Percentiles rank a stretch among this genome's conserved stretches.
Conservation (phyloP, 345 rosid species). For the Salix viminalis region DNA sequence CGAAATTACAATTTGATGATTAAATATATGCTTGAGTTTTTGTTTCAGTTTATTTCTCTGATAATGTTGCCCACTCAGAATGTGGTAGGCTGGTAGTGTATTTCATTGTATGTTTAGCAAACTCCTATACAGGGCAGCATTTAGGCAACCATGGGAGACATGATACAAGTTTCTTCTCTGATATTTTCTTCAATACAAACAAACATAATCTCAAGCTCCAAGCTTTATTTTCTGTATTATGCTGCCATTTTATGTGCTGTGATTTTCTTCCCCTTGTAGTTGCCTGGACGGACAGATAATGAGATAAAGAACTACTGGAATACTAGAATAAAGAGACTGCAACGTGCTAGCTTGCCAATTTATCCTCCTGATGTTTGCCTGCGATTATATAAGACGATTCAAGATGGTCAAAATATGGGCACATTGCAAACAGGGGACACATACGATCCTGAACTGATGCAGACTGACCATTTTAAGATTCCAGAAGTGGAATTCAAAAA, state of each 20-base stretch:
- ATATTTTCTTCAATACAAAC: background rate
- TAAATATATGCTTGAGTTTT: background rate
- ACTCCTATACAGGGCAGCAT: background rate
- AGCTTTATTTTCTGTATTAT: background rate
- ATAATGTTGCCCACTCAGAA: background rate
- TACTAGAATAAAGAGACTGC: conserved; percentile 91
- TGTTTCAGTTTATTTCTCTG: background rate
- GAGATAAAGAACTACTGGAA: conserved; percentile 99
- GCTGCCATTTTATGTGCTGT: background rate
- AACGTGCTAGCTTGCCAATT: conserved; percentile 89
- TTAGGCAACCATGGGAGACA: background rate
- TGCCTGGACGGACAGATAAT: conserved; percentile 98
- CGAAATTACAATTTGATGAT: background rate
- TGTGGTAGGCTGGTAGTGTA: background rate
- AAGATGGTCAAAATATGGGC: conserved; percentile 33
- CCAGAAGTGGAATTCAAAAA: conserved; percentile 66
- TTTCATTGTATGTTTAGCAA: background rate
- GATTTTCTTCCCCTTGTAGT: conserved; percentile 32
- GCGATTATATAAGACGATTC: conserved; percentile 55
- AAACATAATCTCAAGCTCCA: background rate
- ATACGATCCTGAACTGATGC: conserved; percentile 55
- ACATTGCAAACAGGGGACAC: conserved; percentile 36
- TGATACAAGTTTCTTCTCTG: background rate
- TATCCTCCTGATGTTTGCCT: conserved; percentile 76
- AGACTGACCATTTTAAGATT: conserved; percentile 44